Conservation (phyloP, 129 eudicot genomes). For the Solidago caesia region DNA sequence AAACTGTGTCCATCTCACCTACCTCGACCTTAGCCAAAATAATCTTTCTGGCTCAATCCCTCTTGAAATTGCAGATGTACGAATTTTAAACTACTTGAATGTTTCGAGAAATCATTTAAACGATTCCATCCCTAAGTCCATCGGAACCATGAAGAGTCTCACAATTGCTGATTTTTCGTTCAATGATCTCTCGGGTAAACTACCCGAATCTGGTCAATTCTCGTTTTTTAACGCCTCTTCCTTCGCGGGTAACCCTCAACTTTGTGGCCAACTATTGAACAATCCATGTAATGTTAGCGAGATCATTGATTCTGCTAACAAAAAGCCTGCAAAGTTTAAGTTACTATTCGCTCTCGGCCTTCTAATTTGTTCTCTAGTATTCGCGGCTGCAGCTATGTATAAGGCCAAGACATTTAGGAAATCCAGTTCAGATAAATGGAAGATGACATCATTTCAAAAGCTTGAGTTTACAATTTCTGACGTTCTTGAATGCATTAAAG, state of each 20-base stretch:
- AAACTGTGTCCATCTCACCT: conserved; percentile 58
- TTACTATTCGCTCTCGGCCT: conserved; percentile 63
- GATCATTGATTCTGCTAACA: conserved; percentile 29
- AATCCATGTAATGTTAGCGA: conserved; percentile 55
- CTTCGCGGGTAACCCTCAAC: conserved; percentile 79
- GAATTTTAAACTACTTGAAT: conserved; percentile 75
- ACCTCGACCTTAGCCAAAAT: conserved; percentile 85
- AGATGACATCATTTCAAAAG: conserved; percentile 81
- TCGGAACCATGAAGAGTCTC: conserved; percentile 81
- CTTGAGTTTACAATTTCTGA: conserved; percentile 65
- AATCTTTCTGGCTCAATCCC: conserved; percentile 77
- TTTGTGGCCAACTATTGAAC: conserved; percentile 65
- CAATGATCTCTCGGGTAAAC: conserved; percentile 76
- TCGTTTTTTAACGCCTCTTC: conserved; percentile 75
- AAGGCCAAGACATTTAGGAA: conserved; percentile 73
- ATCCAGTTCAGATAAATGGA: conserved; percentile 52
- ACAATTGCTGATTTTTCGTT: conserved; percentile 82
- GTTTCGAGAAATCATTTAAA: conserved; percentile 71
- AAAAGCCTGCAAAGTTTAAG: conserved; percentile 48
- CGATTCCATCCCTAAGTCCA: conserved; percentile 61
- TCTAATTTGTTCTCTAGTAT: conserved; percentile 58
- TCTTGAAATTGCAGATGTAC: conserved; percentile 46
- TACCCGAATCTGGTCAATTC: conserved; percentile 83
- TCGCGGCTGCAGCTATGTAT: conserved; percentile 66
- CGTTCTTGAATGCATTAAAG: conserved; percentile 78